Evolutionary conservation across 768 basidiomycete species (phyloP).

Genomic region (Rhizopogon salebrosus): DNA sequence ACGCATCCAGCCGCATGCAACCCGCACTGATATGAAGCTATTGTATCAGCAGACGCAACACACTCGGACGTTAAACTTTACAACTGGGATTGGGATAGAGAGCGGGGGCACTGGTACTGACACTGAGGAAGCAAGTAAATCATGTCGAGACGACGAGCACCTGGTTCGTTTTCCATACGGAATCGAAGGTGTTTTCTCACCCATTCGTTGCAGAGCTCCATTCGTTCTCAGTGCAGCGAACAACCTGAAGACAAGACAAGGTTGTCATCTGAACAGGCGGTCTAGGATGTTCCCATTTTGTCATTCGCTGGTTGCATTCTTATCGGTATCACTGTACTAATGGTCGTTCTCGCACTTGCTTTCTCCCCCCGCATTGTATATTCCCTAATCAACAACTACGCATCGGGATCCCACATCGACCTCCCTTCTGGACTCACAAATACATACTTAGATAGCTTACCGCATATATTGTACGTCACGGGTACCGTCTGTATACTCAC

Average conservation of each 20-base stretch:
- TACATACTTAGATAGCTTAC: not conserved
- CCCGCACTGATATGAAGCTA: too few species aligned
- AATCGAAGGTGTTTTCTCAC: not conserved
- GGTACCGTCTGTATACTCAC: too few species aligned
- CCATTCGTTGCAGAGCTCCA: not conserved
- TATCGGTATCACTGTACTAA: not conserved
- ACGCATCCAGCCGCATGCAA: not conserved
- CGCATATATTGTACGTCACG: too few species aligned
- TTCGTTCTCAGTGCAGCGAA: not conserved
- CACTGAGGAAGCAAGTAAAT: slow-evolving; percentile 13
- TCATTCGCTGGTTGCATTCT: not conserved
- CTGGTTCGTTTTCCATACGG: not conserved
- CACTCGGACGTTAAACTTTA: slow-evolving; percentile 13
- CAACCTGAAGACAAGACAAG: not conserved
- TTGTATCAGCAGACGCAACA: slow-evolving; percentile 9
- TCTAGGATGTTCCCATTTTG: too few species aligned
- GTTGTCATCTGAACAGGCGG: not conserved
- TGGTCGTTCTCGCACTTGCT: not conserved
- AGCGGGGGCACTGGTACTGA: slow-evolving; percentile 6
- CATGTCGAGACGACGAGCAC: slow-evolving; percentile 6
- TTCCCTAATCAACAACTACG: not conserved
- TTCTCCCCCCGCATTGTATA: not conserved
- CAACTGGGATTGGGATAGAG: too few species aligned
- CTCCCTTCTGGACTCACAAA: not conserved
- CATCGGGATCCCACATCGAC: not conserved